phyloP scores from a whole-genome alignment of 768 basidiomycete genomes.

The Baorangia bicolor region DNA sequence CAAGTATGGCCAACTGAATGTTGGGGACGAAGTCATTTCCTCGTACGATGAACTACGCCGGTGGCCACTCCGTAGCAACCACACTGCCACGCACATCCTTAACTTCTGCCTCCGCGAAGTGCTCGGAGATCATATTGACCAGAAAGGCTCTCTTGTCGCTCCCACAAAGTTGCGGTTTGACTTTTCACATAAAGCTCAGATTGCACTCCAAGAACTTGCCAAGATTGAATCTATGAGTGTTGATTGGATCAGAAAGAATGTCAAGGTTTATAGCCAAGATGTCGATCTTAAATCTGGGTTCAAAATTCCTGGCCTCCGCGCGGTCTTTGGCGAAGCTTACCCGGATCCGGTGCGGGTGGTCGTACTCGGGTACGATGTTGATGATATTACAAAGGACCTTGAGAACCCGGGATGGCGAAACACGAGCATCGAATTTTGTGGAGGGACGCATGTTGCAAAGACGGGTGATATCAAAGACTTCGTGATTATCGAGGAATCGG shows the following conservation, averaged over 20 bases:
- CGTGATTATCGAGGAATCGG: slow-evolving; percentile 91
- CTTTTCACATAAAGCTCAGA: slow-evolving; percentile 93
- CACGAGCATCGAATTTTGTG: slow-evolving; percentile 96
- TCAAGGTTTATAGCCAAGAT: slow-evolving; percentile 86
- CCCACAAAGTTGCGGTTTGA: slow-evolving; percentile 96
- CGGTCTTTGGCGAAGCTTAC: slow-evolving; percentile 97
- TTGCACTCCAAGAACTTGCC: slow-evolving; percentile 69
- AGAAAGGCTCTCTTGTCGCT: slow-evolving; percentile 96
- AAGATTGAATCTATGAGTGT: slow-evolving; percentile 83
- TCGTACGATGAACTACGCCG: slow-evolving; percentile 96
- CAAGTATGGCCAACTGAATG: slow-evolving; percentile 80
- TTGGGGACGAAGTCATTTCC: slow-evolving; percentile 81
- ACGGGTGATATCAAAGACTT: slow-evolving; percentile 98
- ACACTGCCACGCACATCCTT: slow-evolving; percentile 97
- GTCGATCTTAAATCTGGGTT: slow-evolving; percentile 73
- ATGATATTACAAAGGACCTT: slow-evolving; percentile 83
- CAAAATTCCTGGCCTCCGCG: slow-evolving; percentile 90
- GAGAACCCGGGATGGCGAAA: slow-evolving; percentile 87
- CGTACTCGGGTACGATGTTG: slow-evolving; percentile 81
- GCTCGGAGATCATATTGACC: slow-evolving; percentile 96
- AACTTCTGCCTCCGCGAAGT: slow-evolving; percentile 92
- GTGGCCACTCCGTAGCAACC: slow-evolving; percentile 96
- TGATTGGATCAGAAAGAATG: slow-evolving; percentile 90
- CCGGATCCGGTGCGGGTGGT: slow-evolving; percentile 98
- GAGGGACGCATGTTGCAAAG: slow-evolving; percentile 97